Conservation (phyloP, 1,284 basidiomycete genomes). For the Laetiporus sulphureus region DNA sequence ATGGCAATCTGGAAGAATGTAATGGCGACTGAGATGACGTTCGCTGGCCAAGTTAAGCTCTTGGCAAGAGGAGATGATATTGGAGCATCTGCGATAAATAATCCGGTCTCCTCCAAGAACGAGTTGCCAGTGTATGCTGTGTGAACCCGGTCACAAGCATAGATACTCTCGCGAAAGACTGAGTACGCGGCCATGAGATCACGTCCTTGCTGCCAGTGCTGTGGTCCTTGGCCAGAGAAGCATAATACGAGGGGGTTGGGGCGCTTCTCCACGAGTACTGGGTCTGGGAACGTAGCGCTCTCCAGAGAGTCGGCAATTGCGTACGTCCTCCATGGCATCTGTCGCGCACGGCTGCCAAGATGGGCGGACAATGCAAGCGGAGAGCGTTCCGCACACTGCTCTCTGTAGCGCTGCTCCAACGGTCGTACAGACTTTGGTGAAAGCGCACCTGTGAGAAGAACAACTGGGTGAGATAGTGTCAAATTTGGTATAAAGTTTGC, state of each 20-base stretch:
- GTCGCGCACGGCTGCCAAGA: conserved; percentile 6
- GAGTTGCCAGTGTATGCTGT: conserved; percentile 4
- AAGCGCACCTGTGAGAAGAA: neutral
- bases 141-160: conserved; percentile 2
- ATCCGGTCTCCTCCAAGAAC: conserved; percentile 4
- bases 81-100: conserved; percentile 2
- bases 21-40: conserved; percentile 24
- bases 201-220: conserved; percentile 6
- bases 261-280: conserved; percentile 5
- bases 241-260: conserved; percentile 6
- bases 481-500: neutral
- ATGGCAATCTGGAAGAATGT: conserved; percentile 37
- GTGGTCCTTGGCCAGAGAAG: conserved; percentile 11
- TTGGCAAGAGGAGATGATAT: neutral
- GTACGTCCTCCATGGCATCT: conserved; percentile 6
- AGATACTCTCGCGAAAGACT: conserved; percentile 4
- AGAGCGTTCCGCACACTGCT: neutral
- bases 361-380: conserved; percentile 7
- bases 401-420: conserved; percentile 3
- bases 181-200: conserved; percentile 2
- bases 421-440: conserved; percentile 1
- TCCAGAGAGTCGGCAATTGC: conserved; percentile 6
- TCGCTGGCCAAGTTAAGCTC: conserved; percentile 15
- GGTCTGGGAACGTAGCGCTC: conserved; percentile 6
- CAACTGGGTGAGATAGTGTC: neutral